Percentiles rank a stretch among this genome's conserved stretches.
Conservation (phyloP, 495 filamentous ascomycete species). For the Oidiodendron maius region DNA sequence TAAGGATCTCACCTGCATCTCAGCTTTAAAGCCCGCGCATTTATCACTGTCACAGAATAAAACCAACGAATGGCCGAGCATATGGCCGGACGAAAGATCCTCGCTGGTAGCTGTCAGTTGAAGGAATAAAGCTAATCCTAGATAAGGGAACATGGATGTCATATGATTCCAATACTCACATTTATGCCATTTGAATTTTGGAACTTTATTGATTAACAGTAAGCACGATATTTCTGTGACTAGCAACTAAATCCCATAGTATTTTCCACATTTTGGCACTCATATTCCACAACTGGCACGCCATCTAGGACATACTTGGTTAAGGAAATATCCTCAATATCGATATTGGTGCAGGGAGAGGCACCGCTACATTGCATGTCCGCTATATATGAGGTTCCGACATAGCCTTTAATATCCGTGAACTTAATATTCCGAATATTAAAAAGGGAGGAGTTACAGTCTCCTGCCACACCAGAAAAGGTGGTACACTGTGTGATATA, state of each 20-base stretch:
- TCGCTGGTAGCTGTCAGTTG: too few relatives aligned
- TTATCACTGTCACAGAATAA: too few relatives aligned
- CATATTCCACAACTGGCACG: not conserved
- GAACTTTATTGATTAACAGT: too few relatives aligned
- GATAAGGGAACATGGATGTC: too few relatives aligned
- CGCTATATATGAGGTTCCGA: not conserved
- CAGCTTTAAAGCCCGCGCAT: too few relatives aligned
- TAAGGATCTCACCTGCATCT: too few relatives aligned
- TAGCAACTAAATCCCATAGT: not conserved
- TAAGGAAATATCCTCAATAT: not conserved
- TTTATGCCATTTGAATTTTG: too few relatives aligned
- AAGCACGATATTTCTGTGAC: too few relatives aligned
- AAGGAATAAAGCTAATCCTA: too few relatives aligned
- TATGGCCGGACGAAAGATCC: too few relatives aligned
- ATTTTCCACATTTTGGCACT: not conserved
- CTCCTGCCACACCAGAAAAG: not conserved
- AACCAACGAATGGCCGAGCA: too few relatives aligned
- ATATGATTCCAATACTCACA: too few relatives aligned
- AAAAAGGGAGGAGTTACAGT: not conserved
- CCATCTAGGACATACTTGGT: not conserved
- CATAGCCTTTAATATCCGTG: not conserved
- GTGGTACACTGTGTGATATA: not conserved
- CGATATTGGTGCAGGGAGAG: not conserved
- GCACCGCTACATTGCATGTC: not conserved
- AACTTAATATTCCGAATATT: not conserved